Percentiles rank a stretch among this genome's conserved stretches.
Conservation (phyloP, 768 basidiomycete genomes). For the Hydnum rufescens region DNA sequence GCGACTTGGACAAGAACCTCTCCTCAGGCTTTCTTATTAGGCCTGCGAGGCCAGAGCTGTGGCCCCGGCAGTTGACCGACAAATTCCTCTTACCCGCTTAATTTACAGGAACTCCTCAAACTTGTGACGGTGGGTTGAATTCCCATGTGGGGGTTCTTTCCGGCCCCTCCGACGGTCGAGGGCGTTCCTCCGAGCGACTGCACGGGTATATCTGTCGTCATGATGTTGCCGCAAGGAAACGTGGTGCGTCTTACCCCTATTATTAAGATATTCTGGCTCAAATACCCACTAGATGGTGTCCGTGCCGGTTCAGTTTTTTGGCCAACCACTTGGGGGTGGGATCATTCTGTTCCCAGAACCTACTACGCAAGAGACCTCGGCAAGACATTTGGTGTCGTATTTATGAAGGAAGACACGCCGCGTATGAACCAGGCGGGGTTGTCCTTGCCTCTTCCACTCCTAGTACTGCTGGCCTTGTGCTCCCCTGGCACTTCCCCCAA, state of each 20-base stretch:
- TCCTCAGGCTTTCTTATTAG: neutral
- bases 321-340: neutral
- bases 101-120: neutral
- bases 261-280: too few species aligned
- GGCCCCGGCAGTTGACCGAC: neutral
- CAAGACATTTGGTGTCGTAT: neutral
- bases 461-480: too few species aligned
- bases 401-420: neutral
- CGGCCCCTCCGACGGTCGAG: neutral
- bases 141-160: neutral
- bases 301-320: neutral
- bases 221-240: neutral
- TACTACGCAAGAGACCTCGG: too few species aligned
- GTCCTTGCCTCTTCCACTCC: too few species aligned
- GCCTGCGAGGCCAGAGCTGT: neutral
- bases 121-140: neutral
- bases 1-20: too few species aligned
- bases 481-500: too few species aligned
- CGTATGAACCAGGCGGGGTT: neutral
- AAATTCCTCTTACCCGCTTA: neutral
- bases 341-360: neutral
- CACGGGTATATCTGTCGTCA: neutral
- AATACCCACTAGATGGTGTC: too few species aligned
- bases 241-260: too few species aligned
- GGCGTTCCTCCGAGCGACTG: neutral